Base-by-base conservation (phyloP, 495 filamentous ascomycete species). In the Amphirosellinia nigrospora region DNA sequence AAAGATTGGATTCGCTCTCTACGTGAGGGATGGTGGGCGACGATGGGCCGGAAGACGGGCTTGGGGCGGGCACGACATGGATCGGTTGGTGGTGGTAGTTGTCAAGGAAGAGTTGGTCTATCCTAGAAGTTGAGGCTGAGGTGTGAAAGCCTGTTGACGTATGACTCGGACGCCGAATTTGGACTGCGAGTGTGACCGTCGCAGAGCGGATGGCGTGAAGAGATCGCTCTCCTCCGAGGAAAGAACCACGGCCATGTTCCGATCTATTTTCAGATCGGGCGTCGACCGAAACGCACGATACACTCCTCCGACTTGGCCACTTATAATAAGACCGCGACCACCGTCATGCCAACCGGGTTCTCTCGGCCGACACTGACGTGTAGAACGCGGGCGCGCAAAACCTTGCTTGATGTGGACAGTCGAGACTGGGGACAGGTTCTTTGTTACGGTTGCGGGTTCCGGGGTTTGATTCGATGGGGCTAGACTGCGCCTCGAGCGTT, bases 111-210 rank as follows among this genome's bases (percentile, higher is more conserved):
- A 75, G 67, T 38, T 75, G 71, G 72, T 74, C 74, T 71, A 84
- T 76, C 46, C 80, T 77, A 0, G 82, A 82, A 6, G 82, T 77
- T 13, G 83, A 83, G n/a, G 78, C 60, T 9, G 83, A 83, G 11
- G 79, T 71, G 64, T 80, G 83, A 45, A 84, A 82, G 26, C 72
- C 75, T 1, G 77, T 74, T 19, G 72, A 70, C 64, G 78, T 76
- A 36, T 13, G 26, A 21, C 75, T 69, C 7, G 74, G 70, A n/a
- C n/a, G 62, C 73, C 73, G 30, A 86, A 82, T 65, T 81, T 83
- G 38, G 81, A 79, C 71, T 86, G 84, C 30, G 84, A 86, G 62
- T 84, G 80, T 46, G 84, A 84, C 60, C 84, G 82, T 68, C 82
- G 82, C 70, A 86, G 70, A 28, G 79, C 58, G 8, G 83, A 73